Evolutionary conservation across 2,329 filamentous ascomycete species (phyloP).

Genomic region (Neoscytalidium dimidiatum): DNA sequence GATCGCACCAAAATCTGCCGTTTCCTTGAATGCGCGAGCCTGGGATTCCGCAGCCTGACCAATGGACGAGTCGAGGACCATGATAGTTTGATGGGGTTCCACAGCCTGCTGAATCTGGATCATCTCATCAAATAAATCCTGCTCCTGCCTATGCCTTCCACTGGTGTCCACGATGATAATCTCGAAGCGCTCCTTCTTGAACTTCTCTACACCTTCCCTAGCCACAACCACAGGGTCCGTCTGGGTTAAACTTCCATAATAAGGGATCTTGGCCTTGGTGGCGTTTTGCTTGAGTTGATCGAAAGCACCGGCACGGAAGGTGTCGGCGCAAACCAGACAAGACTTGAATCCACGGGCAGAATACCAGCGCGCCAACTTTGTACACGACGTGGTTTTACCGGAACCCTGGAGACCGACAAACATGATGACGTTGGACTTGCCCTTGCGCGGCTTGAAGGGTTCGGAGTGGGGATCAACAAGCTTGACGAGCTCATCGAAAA

Average conservation of each 20-base stretch:
- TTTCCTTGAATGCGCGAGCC: slow-evolving; percentile 94
- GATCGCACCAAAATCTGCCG: slow-evolving; percentile 94
- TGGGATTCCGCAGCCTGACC: slow-evolving; percentile 95
- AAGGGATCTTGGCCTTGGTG: slow-evolving; percentile 97
- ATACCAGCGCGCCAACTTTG: slow-evolving; percentile 93
- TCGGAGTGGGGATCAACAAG: slow-evolving; percentile 95
- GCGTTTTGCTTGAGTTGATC: slow-evolving; percentile 99
- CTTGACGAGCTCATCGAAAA: slow-evolving; percentile 94
- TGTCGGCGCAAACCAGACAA: slow-evolving; percentile 95
- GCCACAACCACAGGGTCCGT: slow-evolving; percentile 94
- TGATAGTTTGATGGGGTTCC: slow-evolving; percentile 92
- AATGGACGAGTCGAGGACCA: slow-evolving; percentile 95
- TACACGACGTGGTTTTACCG: slow-evolving; percentile 97
- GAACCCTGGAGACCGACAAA: slow-evolving; percentile 97
- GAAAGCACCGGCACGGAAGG: slow-evolving; percentile 96
- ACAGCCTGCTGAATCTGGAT: slow-evolving; percentile 92
- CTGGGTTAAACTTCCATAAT: slow-evolving; percentile 95
- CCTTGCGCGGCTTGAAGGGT: slow-evolving; percentile 95
- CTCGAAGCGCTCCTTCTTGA: slow-evolving; percentile 98
- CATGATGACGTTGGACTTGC: slow-evolving; percentile 97
- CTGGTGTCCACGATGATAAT: slow-evolving; percentile 98
- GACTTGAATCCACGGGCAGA: slow-evolving; percentile 89
- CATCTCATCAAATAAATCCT: slow-evolving; percentile 96
- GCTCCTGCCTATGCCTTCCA: slow-evolving; percentile 91
- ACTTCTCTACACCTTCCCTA: slow-evolving; percentile 94